Percentiles rank a stretch among this genome's conserved stretches.
These are phyloP conservation scores for Cytospora leucostoma DNA, from an alignment of 2,329 filamentous ascomycete species.

Conservation along the genomic window DNA sequence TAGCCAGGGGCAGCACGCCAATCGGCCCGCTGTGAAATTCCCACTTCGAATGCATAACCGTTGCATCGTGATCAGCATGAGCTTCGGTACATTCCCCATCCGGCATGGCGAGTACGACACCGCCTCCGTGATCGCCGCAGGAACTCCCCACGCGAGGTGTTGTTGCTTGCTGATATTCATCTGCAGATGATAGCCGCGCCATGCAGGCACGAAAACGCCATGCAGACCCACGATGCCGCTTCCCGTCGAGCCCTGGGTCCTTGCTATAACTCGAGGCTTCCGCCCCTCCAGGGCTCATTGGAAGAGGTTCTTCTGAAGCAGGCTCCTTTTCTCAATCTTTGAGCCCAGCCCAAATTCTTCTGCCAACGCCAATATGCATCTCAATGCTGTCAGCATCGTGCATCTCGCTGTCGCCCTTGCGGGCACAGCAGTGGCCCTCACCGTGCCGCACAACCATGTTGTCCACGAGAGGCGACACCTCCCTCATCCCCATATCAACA, in stretches of 20 bases:
- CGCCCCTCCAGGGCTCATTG: not conserved
- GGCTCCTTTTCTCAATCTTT: not conserved
- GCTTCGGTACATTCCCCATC: not conserved
- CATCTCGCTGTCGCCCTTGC: conserved; percentile 13
- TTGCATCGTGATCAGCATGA: not conserved
- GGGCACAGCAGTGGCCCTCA: conserved; percentile 6
- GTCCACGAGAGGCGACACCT: conserved; percentile 20
- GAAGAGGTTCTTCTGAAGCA: not conserved
- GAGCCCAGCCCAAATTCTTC: not conserved
- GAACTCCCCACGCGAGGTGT: not conserved
- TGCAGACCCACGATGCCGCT: not conserved
- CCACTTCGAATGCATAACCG: not conserved
- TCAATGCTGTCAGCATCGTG: conserved; percentile 7
- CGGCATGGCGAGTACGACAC: not conserved
- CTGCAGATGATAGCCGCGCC: not conserved
- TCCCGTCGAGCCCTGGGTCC: not conserved
- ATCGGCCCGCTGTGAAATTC: not conserved
- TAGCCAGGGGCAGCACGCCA: not conserved
- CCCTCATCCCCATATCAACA: conserved; percentile 16
- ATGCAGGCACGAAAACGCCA: no score
- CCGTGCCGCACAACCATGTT: conserved; percentile 16
- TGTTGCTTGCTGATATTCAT: not conserved
- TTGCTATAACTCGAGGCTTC: not conserved
- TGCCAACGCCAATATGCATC: conserved; percentile 11
- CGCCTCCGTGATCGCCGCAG: not conserved